Conservation (phyloP, 805 yeast species). For the Saccharomycopsis capsularis region DNA sequence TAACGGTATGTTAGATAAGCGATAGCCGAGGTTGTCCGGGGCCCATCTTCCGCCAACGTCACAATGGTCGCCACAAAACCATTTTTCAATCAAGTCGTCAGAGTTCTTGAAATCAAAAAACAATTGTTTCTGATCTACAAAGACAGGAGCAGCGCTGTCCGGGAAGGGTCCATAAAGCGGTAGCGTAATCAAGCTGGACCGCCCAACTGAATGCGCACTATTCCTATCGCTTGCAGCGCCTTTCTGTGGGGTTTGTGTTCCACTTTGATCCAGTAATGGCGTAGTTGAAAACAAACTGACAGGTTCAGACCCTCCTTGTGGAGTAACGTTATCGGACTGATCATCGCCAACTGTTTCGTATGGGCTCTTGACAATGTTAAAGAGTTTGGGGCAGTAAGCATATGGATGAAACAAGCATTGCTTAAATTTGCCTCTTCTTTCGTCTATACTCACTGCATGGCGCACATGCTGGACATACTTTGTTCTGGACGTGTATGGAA, state of each 20-base stretch:
- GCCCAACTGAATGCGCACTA: background rate
- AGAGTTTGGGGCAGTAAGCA: slow-evolving; percentile 30
- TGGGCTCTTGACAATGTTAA: slow-evolving; percentile 23
- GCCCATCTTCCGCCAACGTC: slow-evolving; percentile 69
- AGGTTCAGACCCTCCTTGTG: background rate
- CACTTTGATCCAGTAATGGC: no score
- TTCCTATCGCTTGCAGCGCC: background rate
- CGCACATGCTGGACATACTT: slow-evolving; percentile 50
- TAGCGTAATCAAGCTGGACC: no score
- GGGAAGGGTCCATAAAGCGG: background rate
- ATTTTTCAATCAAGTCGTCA: slow-evolving; percentile 42
- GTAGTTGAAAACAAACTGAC: slow-evolving; percentile 7
- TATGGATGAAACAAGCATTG: slow-evolving; percentile 46
- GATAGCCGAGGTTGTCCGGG: slow-evolving; percentile 37
- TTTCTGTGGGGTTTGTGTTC: background rate
- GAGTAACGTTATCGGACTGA: slow-evolving; percentile 4
- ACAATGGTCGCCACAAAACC: slow-evolving; percentile 67
- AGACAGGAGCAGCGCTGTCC: background rate
- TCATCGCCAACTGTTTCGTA: slow-evolving; percentile 9
- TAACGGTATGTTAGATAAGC: slow-evolving; percentile 43
- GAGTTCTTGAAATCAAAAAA: slow-evolving; percentile 1
- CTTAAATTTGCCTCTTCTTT: slow-evolving; percentile 55
- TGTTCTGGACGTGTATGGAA: slow-evolving; percentile 49
- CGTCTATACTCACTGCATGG: slow-evolving; percentile 64
- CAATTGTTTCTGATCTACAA: background rate